Evolutionary conservation across 1,284 basidiomycete species (phyloP), one percentile per base, ranked within the genome.

Genomic region (Filobasidium uniguttulatum): DNA sequence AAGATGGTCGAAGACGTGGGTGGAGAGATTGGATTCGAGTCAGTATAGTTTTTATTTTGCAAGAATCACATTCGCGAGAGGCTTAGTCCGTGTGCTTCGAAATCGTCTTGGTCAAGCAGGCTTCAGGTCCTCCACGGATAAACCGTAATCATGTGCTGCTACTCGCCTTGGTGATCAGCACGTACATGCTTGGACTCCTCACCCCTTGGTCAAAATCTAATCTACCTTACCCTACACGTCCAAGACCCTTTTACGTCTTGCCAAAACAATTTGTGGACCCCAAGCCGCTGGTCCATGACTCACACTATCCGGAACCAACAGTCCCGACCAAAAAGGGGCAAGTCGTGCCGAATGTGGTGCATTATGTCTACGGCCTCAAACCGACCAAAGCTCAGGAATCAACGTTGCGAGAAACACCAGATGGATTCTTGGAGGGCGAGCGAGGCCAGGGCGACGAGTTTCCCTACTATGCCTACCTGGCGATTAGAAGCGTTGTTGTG

Each of bases 391-490:
- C 62, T 14, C 44, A 62, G 8, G 26, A 54, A 37, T 54, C 19
- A 3, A 38, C 23, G 12, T 3, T 6, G 30, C 36, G 2, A 44
- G 48, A 8, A 31, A 28, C 5, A 35, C 12, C 26, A 19, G 19
- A 9, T 4, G 40, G 53, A 46, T 5, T 40, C 35, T 6, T 26
- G n/a, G 8, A 40, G 41, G 66, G 63, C 0, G 50, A 58, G 30
- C n/a, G n/a, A n/a, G 41, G 46, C 8, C 52, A 56, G 20, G 60
- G 56, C 14, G 63, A 65, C 35, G 62, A 67, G 48, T 60, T 71
- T 43, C 67, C 69, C 17, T 72, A 71, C 55, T 71, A 68, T 54
- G 68, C 69, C 26, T 72, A 72, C 56, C 57, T 72, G 29, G 69
- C 68, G 1, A 65, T 72, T 43, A 55, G 69, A 38, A 69, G 66